These are phyloP conservation scores for Suhomyces kilbournensis DNA, from an alignment of 805 yeast genomes.

Conservation along the genomic window DNA sequence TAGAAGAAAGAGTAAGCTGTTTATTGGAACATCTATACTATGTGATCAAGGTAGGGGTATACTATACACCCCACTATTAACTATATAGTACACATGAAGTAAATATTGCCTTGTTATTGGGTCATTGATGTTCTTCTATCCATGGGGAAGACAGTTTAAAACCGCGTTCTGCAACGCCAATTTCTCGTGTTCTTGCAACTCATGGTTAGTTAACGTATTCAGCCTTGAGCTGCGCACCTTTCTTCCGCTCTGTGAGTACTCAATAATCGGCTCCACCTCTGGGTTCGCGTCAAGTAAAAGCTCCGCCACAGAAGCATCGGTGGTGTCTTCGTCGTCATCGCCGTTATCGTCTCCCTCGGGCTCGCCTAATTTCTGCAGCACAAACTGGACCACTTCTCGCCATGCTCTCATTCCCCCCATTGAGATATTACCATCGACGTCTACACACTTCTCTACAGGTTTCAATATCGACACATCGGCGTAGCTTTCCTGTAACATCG, in stretches of 20 bases:
- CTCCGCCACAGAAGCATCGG: constrained; percentile 1
- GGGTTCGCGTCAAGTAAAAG: neutral
- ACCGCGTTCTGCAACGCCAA: constrained; percentile 21
- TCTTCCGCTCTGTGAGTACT: neutral
- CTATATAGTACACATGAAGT: no score
- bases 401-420: constrained; percentile 31
- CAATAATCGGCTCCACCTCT: neutral
- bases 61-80: no score
- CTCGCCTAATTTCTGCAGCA: constrained; percentile 20
- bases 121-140: neutral
- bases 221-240: constrained; percentile 1
- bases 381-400: constrained; percentile 25
- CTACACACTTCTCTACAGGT: constrained; percentile 26
- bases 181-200: constrained; percentile 17
- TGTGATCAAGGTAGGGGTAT: no score
- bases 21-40: no score
- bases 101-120: no score
- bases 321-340: constrained; percentile 5
- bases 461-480: constrained; percentile 23
- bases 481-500: constrained; percentile 19
- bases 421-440: constrained; percentile 24
- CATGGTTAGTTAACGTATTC: constrained; percentile 7
- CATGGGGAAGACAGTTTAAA: constrained; percentile 2
- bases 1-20: no score
- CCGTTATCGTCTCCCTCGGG: constrained; percentile 15